These are phyloP conservation scores for Leptographium wingfieldii DNA, from an alignment of 2,329 filamentous ascomycete species.

Conservation along the genomic window DNA sequence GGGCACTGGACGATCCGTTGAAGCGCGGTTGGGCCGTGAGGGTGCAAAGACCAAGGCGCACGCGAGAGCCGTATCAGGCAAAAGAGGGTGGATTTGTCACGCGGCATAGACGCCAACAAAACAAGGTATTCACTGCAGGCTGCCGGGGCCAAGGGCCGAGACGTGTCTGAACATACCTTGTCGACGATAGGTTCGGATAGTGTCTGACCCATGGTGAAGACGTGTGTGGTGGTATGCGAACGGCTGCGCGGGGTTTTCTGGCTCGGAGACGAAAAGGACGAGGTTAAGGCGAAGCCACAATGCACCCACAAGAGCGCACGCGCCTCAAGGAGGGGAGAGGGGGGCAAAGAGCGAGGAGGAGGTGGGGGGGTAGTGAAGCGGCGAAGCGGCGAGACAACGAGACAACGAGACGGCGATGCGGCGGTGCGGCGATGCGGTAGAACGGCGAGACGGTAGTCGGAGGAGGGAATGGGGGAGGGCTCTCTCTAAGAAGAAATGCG, in stretches of 20 bases:
- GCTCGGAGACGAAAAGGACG: background rate
- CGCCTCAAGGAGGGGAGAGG: background rate
- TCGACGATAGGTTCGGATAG: conserved; percentile 97
- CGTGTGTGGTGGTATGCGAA: conserved; percentile 9
- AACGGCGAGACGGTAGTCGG: background rate
- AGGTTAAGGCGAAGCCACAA: background rate
- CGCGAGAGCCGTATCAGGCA: background rate
- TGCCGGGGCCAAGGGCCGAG: background rate
- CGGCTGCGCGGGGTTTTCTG: background rate
- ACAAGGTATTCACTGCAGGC: background rate
- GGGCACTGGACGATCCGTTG: background rate
- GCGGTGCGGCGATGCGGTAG: background rate
- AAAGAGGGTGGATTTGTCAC: background rate
- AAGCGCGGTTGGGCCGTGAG: background rate
- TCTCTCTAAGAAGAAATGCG: background rate
- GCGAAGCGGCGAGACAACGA: background rate
- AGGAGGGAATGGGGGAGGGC: conserved; percentile 4
- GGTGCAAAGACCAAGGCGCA: background rate
- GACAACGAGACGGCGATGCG: background rate
- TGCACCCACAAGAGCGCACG: background rate
- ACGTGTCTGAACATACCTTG: conserved; percentile 56
- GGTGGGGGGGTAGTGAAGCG: background rate
- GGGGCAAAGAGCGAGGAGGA: background rate
- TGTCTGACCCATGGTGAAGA: conserved; percentile 82
- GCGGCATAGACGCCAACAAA: background rate